Conservation (phyloP, 208 protist species). For the Wallacemonas sp. region DNA sequence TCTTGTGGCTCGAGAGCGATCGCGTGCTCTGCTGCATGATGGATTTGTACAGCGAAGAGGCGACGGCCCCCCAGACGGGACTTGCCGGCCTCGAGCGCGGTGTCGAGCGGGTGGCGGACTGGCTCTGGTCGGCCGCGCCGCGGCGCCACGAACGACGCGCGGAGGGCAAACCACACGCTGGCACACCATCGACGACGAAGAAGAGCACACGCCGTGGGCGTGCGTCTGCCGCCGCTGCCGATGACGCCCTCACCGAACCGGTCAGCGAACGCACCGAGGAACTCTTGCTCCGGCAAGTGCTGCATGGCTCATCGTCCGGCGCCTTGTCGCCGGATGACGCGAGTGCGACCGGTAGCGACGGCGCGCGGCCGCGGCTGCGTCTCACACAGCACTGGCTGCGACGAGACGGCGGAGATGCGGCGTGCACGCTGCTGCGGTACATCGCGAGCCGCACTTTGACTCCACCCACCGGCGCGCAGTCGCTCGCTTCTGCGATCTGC, state of each 20-base stretch:
- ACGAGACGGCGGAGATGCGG: not conserved
- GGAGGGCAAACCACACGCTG: too few relatives aligned
- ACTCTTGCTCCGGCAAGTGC: too few relatives aligned
- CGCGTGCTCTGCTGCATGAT: not conserved
- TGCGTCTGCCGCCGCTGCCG: too few relatives aligned
- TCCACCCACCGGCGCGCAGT: not conserved
- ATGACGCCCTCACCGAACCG: too few relatives aligned
- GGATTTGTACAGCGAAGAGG: not conserved
- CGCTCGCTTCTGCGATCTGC: not conserved
- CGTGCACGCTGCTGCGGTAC: not conserved
- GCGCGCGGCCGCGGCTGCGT: not conserved
- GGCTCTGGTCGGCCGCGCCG: not conserved
- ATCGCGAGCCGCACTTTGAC: not conserved
- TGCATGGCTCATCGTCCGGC: too few relatives aligned
- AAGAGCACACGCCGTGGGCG: too few relatives aligned
- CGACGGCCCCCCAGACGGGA: not conserved
- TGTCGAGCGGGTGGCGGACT: conserved; percentile 5
- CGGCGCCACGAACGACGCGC: too few relatives aligned
- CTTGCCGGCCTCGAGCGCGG: not conserved
- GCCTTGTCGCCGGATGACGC: too few relatives aligned
- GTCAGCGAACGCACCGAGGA: too few relatives aligned
- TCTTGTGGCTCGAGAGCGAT: not conserved
- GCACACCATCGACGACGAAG: too few relatives aligned
- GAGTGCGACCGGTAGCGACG: not conserved
- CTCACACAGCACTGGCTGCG: not conserved